Conservation (phyloP, 805 yeast species). For the Lachancea quebecensis region DNA sequence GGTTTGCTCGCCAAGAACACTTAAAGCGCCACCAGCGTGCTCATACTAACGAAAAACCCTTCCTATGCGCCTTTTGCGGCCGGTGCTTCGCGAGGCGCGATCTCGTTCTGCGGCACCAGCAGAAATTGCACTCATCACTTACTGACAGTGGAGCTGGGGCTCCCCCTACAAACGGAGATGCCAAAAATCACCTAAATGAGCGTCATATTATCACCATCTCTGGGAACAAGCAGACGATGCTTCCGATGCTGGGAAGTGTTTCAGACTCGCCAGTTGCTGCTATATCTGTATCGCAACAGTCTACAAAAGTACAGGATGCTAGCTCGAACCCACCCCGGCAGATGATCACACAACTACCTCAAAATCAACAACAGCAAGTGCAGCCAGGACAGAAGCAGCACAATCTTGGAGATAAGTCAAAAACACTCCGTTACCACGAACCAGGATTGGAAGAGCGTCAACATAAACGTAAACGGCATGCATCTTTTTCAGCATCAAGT, state of each 20-base stretch:
- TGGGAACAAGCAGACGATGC: constrained; percentile 35
- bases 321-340: neutral
- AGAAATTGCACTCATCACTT: constrained; percentile 67
- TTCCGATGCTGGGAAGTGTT: constrained; percentile 25
- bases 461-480: constrained; percentile 34
- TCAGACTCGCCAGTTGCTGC: constrained; percentile 12
- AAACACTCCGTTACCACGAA: neutral
- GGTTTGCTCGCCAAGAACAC: constrained; percentile 93
- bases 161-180: constrained; percentile 12
- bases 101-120: constrained; percentile 86
- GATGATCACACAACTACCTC: neutral
- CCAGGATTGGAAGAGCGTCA: constrained; percentile 1
- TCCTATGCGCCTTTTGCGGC: constrained; percentile 93
- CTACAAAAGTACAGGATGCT: neutral
- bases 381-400: neutral
- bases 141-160: constrained; percentile 30
- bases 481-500: constrained; percentile 39
- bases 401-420: neutral
- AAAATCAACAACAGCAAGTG: neutral
- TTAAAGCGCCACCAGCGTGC: constrained; percentile 88
- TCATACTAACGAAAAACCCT: constrained; percentile 94
- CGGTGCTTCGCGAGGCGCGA: constrained; percentile 91
- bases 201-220: constrained; percentile 33
- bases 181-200: constrained; percentile 26
- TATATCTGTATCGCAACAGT: neutral